These are phyloP conservation scores for Cerrena zonata DNA, from an alignment of 1,284 basidiomycete species.

Conservation along the genomic window DNA sequence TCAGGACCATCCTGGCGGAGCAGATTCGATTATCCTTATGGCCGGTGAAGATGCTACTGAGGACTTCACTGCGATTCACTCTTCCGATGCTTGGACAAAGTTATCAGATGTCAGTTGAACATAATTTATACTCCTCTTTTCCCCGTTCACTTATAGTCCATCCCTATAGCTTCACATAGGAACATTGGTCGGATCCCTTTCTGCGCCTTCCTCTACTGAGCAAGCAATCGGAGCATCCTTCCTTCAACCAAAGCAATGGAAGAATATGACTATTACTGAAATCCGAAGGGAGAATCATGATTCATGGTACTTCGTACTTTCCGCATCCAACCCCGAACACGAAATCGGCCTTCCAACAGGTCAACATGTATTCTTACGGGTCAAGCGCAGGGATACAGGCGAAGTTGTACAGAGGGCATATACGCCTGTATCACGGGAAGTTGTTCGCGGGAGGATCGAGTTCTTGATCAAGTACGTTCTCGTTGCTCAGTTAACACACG, in stretches of 20 bases:
- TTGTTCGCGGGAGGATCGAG: constrained; percentile 46
- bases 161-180: constrained; percentile 43
- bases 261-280: constrained; percentile 37
- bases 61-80: constrained; percentile 58
- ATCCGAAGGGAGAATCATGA: constrained; percentile 43
- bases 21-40: constrained; percentile 52
- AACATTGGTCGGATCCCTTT: constrained; percentile 25
- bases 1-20: constrained; percentile 59
- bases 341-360: constrained; percentile 57
- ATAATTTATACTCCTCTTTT: background rate
- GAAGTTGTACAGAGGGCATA: constrained; percentile 58
- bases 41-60: constrained; percentile 63
- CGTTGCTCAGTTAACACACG: too few relatives aligned
- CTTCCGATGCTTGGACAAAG: constrained; percentile 43
- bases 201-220: constrained; percentile 5
- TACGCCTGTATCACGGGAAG: constrained; percentile 49
- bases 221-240: constrained; percentile 29
- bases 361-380: constrained; percentile 56
- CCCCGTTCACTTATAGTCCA: too few relatives aligned
- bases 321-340: constrained; percentile 39
- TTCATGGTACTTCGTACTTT: constrained; percentile 50
- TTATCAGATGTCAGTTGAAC: constrained; percentile 35
- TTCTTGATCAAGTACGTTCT: constrained; percentile 47
- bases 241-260: constrained; percentile 51
- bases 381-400: constrained; percentile 37